Conservation (phyloP, 2,329 filamentous ascomycete species). For the Purpureocillium takamizusanense region DNA sequence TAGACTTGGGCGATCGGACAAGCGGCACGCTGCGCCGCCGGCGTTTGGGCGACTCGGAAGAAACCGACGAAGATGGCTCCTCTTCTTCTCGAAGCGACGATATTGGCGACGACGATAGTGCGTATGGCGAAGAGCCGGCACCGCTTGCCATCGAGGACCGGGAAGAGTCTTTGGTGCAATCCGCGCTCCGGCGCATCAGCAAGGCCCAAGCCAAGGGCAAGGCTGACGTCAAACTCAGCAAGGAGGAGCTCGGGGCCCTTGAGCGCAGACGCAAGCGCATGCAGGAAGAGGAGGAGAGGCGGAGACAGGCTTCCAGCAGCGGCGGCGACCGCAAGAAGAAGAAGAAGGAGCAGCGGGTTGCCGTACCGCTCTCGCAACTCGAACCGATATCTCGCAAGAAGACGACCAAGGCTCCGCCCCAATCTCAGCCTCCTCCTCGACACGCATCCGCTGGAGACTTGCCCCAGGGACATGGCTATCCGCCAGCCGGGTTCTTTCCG, state of each 20-base stretch:
- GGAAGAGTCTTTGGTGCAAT: slow-evolving; percentile 69
- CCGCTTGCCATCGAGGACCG: slow-evolving; percentile 51
- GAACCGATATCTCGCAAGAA: slow-evolving; percentile 31
- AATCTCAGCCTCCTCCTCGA: slow-evolving; percentile 16
- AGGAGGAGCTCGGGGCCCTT: slow-evolving; percentile 72
- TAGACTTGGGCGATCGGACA: slow-evolving; percentile 39
- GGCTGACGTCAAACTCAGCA: slow-evolving; percentile 69
- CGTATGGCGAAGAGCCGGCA: slow-evolving; percentile 40
- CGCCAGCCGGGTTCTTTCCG: slow-evolving; percentile 43
- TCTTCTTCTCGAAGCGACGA: slow-evolving; percentile 14
- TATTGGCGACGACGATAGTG: slow-evolving; percentile 30
- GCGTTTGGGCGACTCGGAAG: slow-evolving; percentile 19
- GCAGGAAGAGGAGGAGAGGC: slow-evolving; percentile 51
- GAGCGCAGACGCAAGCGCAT: slow-evolving; percentile 58
- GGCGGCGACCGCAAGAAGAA: slow-evolving; percentile 27
- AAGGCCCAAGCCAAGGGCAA: slow-evolving; percentile 69
- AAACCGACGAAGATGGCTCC: slow-evolving; percentile 24
- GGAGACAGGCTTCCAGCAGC: slow-evolving; percentile 38
- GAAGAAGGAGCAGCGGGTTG: slow-evolving; percentile 37
- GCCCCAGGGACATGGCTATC: slow-evolving; percentile 25
- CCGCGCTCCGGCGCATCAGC: slow-evolving; percentile 71
- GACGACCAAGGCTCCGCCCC: slow-evolving; percentile 13
- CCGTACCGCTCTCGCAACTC: slow-evolving; percentile 44
- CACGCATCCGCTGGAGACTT: slow-evolving; percentile 28
- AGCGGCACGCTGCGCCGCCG: slow-evolving; percentile 29